Percentiles rank a stretch among this genome's conserved stretches.
Conservation (phyloP, 208 protist species). For the Crithidia bombi region DNA sequence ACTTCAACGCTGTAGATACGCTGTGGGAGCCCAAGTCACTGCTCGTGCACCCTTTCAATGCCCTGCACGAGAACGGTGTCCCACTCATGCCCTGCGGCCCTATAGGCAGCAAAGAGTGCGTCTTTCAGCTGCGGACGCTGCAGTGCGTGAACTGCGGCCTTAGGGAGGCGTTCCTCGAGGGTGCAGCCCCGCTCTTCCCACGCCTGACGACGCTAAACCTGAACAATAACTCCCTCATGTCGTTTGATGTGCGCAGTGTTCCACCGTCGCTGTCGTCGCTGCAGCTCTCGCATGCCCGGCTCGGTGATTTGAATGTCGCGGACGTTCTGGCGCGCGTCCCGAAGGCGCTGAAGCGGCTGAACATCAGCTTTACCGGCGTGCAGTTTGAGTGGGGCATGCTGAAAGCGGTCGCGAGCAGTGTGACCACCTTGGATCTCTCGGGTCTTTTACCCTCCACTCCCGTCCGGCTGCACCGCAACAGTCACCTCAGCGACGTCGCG, state of each 20-base stretch:
- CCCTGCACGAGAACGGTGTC: neutral
- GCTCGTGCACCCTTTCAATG: neutral
- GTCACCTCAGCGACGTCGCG: neutral
- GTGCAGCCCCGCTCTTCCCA: neutral
- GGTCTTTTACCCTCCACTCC: slow-evolving; percentile 1
- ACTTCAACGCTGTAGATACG: slow-evolving; percentile 14
- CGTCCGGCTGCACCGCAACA: too few species aligned
- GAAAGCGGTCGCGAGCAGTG: neutral
- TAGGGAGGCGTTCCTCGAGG: neutral
- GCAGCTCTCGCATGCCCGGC: slow-evolving; percentile 11
- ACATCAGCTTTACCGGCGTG: slow-evolving; percentile 15
- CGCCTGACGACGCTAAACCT: neutral
- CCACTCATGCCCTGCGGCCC: neutral
- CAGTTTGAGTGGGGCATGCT: slow-evolving; percentile 6
- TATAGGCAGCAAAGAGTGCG: neutral
- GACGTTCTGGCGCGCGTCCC: slow-evolving; percentile 1
- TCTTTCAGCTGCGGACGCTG: neutral
- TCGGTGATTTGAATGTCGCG: neutral
- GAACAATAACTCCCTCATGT: neutral
- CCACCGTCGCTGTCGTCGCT: slow-evolving; percentile 2
- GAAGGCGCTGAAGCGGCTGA: neutral
- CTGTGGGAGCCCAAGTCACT: slow-evolving; percentile 3
- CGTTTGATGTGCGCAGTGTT: neutral
- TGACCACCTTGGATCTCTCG: slow-evolving; percentile 18
- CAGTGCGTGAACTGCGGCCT: slow-evolving; percentile 17